Percentiles rank a stretch among this genome's conserved stretches.
These are phyloP conservation scores for Mollisia scopiformis DNA, from an alignment of 2,329 filamentous ascomycete genomes.

Conservation along the genomic window DNA sequence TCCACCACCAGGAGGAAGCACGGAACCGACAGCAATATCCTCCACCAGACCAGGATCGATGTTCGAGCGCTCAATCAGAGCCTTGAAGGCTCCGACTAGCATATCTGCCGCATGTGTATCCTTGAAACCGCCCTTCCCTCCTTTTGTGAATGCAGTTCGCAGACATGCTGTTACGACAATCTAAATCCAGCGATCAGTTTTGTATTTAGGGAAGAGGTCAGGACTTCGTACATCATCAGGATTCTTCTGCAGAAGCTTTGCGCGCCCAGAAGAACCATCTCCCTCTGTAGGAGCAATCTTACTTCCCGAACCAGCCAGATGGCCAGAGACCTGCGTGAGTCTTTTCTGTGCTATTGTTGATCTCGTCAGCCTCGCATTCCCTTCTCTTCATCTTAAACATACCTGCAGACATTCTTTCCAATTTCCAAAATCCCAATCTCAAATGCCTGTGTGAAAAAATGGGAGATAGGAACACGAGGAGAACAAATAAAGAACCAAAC, in stretches of 20 bases:
- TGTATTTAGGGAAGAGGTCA: background rate
- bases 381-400: constrained; percentile 1
- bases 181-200: too few species aligned
- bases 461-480: background rate
- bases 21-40: constrained; percentile 89
- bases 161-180: constrained; percentile 92
- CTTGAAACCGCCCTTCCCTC: constrained; percentile 93
- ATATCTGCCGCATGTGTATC: constrained; percentile 88
- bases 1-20: constrained; percentile 89
- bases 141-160: constrained; percentile 89
- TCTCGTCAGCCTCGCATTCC: constrained; percentile 26
- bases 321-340: constrained; percentile 59
- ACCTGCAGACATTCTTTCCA: constrained; percentile 33
- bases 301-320: constrained; percentile 52
- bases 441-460: background rate
- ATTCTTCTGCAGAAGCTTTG: constrained; percentile 61
- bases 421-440: background rate
- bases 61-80: constrained; percentile 79
- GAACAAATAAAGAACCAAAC: constrained; percentile 1
- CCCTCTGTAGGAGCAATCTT: constrained; percentile 27
- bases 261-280: constrained; percentile 22
- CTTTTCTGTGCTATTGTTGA: constrained; percentile 34
- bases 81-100: constrained; percentile 80
- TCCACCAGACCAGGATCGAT: constrained; percentile 89
- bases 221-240: constrained; percentile 62